Evolutionary conservation across 495 filamentous ascomycete genomes (phyloP), one percentile per base, ranked within the genome.

Genomic region (Aspergillus olivimuriae): DNA sequence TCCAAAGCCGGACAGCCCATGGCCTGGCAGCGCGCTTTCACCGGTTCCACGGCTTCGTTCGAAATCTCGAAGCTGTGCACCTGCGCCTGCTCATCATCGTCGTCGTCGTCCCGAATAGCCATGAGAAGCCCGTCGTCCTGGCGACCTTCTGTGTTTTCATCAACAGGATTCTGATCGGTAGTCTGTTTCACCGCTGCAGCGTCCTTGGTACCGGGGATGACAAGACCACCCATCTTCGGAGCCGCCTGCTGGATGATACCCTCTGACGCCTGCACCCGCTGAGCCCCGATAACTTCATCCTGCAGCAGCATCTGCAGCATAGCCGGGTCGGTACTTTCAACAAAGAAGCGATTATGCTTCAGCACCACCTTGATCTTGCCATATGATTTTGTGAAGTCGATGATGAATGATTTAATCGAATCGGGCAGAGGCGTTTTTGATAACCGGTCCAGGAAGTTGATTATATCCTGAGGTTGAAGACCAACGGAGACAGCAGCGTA

Each of bases 401-500:
- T 72, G 53, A 99, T 92, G 57, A 88, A 95, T 11, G 73, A 65
- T 43, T 77, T 76, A 37, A 96, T 87, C n/a, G 77, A 74, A 1
- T 83, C 75, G 0, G 91, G 88, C 6, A 97, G 68, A 4, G 83
- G 75, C 0, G 84, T 91, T 66, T 97, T 97, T 11, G 87, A 86
- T 46, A 96, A 77, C 28, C 84, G 76, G 40, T 95, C 88, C 22
- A 99, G 69, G 21, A 86, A 85, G 43, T 78, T 80, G 48, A 97
- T 87, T 47, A 99, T 96, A 62, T 98, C 92, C 47, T 84, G 70
- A 3, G 89, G 84, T 43, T 83, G 78, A 39, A 96, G 65, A 9
- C 92, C 92, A 39, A 96, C 87, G 8, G 89, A 95, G 2, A 96
- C 87, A 19, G 92, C 94, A 1, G 92, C 91, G 62, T 96, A 95